Evolutionary conservation across 208 protist species (phyloP), one percentile per base, ranked within the genome.

Genomic region (Trypanosoma avium): DNA sequence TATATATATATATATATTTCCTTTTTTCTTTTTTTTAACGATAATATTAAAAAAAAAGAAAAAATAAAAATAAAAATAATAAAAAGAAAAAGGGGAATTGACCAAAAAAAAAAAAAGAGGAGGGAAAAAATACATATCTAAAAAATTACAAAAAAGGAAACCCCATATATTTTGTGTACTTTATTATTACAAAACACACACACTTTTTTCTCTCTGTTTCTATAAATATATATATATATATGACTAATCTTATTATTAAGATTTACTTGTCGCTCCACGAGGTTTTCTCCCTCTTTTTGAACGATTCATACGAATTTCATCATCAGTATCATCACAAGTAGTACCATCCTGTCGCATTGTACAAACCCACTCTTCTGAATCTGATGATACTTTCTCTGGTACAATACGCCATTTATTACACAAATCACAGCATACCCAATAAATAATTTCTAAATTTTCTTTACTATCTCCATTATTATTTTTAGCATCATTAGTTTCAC

Each of bases 391-490:
- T 6, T 71, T 77, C 48, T 84, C 13, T n/a, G 80, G 77, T 10
- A 92, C 69, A 53, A 94, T 77, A 53, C 88, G 82, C 88, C 88
- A 94, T 70, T 92, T 94, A 27, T 72, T 49, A 65, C 88, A 94
- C 19, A 57, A 19, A 61, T 94, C 88, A 48, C 88, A 94, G 65
- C 89, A 82, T 42, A 94, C 79, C 86, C 88, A 94, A 67, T 89
- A 70, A 55, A 92, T 82, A 35, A 84, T 73, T 40, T 92, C 77
- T 56, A 64, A 46, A 57, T 46, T 42, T 10, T 68, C 62, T 19
- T 55, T 38, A 40, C 58, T 27, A 27, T 52, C 32, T 53, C 45
- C 3, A 12, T 38, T 4, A 53, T 63, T 13, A 2, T 26, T 42
- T 52, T 38, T 40, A 1, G 0, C 32, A 48, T 38, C 56, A 48